These are phyloP conservation scores for Gremmenia infestans DNA, from an alignment of 2,329 filamentous ascomycete genomes.

Conservation along the genomic window DNA sequence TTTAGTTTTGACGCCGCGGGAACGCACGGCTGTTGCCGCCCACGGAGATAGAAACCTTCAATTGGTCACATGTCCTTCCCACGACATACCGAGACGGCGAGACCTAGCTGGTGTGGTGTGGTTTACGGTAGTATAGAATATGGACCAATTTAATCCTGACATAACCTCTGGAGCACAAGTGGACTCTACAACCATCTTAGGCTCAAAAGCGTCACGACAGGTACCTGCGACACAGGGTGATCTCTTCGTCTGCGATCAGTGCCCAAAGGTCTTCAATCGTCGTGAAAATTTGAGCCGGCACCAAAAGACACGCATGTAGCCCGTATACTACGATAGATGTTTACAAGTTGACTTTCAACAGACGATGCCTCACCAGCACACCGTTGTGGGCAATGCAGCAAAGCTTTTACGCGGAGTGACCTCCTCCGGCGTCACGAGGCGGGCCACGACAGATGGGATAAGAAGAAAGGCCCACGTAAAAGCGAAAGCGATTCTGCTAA, in stretches of 20 bases:
- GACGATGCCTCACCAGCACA: slow-evolving; percentile 16
- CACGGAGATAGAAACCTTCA: not conserved
- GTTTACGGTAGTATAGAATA: not conserved
- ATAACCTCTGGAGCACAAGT: not conserved
- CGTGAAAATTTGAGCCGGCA: slow-evolving; percentile 25
- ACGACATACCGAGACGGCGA: too few species aligned
- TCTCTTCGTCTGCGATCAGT: slow-evolving; percentile 16
- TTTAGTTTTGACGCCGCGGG: not conserved
- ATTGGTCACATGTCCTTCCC: not conserved
- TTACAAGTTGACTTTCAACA: slow-evolving; percentile 3
- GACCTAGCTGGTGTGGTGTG: too few species aligned
- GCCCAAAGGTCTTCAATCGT: slow-evolving; percentile 20
- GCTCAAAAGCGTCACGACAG: not conserved
- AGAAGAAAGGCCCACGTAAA: slow-evolving; percentile 3
- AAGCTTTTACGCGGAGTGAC: slow-evolving; percentile 25
- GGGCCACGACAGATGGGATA: slow-evolving; percentile 23
- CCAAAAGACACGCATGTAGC: slow-evolving; percentile 20
- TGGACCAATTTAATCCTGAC: not conserved
- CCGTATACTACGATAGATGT: not conserved
- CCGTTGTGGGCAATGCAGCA: slow-evolving; percentile 21
- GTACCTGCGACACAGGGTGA: not conserved
- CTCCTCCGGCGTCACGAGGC: slow-evolving; percentile 22
- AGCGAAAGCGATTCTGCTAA: slow-evolving; percentile 6
- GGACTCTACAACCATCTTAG: not conserved
- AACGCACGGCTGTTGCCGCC: not conserved